Evolutionary conservation across 495 filamentous ascomycete species (phyloP).

Genomic region (Letharia columbiana): DNA sequence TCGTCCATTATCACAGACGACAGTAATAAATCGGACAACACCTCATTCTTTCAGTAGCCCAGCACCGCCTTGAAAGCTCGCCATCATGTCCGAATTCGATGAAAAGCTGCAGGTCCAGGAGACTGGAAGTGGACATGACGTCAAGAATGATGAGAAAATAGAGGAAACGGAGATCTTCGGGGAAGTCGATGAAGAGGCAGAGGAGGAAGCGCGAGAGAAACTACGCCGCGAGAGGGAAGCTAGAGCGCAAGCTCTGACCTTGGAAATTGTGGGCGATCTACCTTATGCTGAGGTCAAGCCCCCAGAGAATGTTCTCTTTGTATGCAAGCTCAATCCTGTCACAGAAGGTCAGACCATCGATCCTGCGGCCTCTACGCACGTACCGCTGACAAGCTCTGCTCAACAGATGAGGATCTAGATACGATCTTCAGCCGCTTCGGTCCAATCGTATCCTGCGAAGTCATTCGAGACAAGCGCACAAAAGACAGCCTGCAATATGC

Average conservation of each 20-base stretch:
- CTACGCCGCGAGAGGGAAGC: constrained; percentile 82
- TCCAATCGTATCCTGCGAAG: constrained; percentile 89
- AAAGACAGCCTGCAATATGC: constrained; percentile 95
- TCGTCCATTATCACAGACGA: background rate
- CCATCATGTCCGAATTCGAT: background rate
- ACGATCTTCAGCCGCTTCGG: constrained; percentile 96
- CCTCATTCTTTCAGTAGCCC: background rate
- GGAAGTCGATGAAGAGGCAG: constrained; percentile 62
- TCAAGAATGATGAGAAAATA: background rate
- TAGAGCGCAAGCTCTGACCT: constrained; percentile 82
- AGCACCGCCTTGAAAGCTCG: background rate
- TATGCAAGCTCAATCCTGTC: constrained; percentile 97
- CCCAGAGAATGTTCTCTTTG: constrained; percentile 93
- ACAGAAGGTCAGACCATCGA: constrained; percentile 53
- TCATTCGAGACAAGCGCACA: constrained; percentile 89
- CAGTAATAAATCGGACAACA: background rate
- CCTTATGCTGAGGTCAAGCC: constrained; percentile 98
- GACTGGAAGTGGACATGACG: background rate
- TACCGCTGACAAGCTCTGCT: constrained; percentile 5
- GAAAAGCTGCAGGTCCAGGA: background rate
- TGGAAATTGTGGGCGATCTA: constrained; percentile 97
- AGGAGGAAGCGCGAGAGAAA: constrained; percentile 70
- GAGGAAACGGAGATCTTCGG: background rate
- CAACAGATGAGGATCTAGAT: constrained; percentile 76
- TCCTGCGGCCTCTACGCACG: background rate